These are phyloP conservation scores for Polytrichum formosum DNA, from an alignment of 225 moss, liverwort and hornwort species.

Conservation along the genomic window DNA sequence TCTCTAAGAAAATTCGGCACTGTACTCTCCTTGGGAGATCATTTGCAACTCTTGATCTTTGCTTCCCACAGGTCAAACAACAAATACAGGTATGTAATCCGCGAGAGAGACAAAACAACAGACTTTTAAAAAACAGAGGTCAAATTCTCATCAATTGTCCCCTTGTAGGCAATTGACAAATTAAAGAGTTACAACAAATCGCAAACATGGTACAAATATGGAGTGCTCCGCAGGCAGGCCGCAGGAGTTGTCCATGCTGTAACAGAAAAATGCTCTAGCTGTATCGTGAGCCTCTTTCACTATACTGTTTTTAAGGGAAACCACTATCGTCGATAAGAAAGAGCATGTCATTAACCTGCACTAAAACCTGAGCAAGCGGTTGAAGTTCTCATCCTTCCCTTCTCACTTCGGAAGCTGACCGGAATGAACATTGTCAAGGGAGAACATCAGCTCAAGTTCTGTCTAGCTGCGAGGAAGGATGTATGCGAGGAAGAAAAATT, in stretches of 20 bases:
- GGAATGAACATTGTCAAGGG: not conserved
- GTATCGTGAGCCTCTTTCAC: not conserved
- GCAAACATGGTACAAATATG: constrained; percentile 10
- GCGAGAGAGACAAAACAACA: not conserved
- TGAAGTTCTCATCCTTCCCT: not conserved
- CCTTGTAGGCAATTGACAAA: not conserved
- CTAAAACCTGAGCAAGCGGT: not conserved
- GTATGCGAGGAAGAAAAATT: not conserved
- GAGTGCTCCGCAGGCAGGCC: not conserved
- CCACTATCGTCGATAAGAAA: not conserved
- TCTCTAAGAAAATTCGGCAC: too few relatives aligned
- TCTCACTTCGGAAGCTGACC: not conserved
- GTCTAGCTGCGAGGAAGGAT: not conserved
- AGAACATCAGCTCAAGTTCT: not conserved
- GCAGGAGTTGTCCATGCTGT: not conserved
- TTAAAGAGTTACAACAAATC: constrained; percentile 3
- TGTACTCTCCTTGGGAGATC: too few relatives aligned
- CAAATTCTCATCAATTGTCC: not conserved
- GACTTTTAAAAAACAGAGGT: not conserved
- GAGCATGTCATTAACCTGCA: not conserved
- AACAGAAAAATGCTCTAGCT: not conserved
- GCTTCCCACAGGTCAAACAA: not conserved
- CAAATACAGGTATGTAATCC: not conserved
- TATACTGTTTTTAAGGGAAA: not conserved
- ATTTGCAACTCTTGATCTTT: too few relatives aligned